Percentiles rank a stretch among this genome's conserved stretches.
Evolutionary conservation across 257 asterid genomes (phyloP).

Genomic region (Voacanga thouarsii): DNA sequence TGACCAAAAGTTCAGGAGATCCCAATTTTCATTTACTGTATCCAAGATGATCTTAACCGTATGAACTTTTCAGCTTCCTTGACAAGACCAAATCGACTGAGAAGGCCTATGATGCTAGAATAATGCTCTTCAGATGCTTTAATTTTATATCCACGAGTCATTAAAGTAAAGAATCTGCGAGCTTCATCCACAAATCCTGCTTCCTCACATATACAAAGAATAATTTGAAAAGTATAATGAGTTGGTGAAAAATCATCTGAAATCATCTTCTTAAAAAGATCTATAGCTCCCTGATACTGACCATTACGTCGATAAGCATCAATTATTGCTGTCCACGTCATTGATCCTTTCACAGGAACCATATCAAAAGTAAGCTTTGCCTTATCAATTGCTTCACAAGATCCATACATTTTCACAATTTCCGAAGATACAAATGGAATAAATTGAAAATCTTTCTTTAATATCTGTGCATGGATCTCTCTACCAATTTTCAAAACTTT

Average conservation of each 20-base stretch:
- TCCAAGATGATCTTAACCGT: constrained; percentile 44
- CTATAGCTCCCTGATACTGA: constrained; percentile 47
- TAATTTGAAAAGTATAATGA: constrained; percentile 60
- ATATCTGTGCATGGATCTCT: constrained; percentile 73
- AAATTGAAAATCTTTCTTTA: constrained; percentile 49
- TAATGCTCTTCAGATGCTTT: constrained; percentile 70
- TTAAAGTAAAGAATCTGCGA: constrained; percentile 36
- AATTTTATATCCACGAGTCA: constrained; percentile 56
- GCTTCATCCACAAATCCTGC: constrained; percentile 85
- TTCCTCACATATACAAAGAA: constrained; percentile 51
- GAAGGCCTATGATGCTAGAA: constrained; percentile 48
- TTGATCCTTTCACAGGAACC: constrained; percentile 61
- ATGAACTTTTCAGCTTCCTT: constrained; percentile 64
- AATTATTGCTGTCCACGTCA: constrained; percentile 83
- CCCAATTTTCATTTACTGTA: neutral
- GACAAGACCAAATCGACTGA: constrained; percentile 44
- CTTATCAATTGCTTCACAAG: constrained; percentile 41
- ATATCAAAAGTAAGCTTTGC: constrained; percentile 56
- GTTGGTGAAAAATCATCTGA: constrained; percentile 67
- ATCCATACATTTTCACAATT: constrained; percentile 73
- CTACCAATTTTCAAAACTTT: constrained; percentile 51
- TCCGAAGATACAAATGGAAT: constrained; percentile 73
- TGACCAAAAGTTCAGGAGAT: neutral
- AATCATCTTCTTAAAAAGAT: constrained; percentile 58
- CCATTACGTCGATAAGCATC: constrained; percentile 59